phyloP scores from a whole-genome alignment of 106 monocot genomes.

The Hemerocallis citrina region DNA sequence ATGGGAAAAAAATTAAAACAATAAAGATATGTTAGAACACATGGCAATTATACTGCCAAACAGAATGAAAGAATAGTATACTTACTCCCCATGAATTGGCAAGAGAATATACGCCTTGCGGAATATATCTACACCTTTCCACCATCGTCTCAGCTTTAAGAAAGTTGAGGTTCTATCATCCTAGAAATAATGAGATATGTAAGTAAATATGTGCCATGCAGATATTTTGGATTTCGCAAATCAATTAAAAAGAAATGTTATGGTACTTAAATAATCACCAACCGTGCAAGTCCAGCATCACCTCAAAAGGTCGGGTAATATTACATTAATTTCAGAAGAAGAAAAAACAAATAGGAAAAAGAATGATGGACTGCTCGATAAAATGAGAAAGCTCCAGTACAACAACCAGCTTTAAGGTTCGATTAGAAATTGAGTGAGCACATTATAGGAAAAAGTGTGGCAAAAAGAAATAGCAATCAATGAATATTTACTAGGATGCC shows the following conservation, averaged over 20 bases:
- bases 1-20: neutral
- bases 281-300: neutral
- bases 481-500: no score
- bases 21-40: neutral
- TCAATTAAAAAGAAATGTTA: neutral
- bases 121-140: conserved; percentile 82
- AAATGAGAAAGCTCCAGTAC: no score
- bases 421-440: no score
- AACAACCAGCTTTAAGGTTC: no score
- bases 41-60: neutral
- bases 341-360: neutral
- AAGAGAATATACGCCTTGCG: conserved; percentile 77
- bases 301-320: neutral
- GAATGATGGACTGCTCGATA: neutral
- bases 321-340: neutral
- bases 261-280: neutral
- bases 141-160: conserved; percentile 82
- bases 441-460: no score
- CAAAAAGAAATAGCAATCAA: no score
- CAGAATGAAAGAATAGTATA: conserved; percentile 3
- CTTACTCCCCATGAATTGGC: conserved; percentile 90
- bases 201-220: conserved; percentile 3
- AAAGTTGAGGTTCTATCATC: conserved; percentile 36
- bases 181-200: conserved; percentile 24
- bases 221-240: no score